These are phyloP conservation scores for Jasminum sambac DNA, from an alignment of 257 asterid species.

Conservation along the genomic window DNA sequence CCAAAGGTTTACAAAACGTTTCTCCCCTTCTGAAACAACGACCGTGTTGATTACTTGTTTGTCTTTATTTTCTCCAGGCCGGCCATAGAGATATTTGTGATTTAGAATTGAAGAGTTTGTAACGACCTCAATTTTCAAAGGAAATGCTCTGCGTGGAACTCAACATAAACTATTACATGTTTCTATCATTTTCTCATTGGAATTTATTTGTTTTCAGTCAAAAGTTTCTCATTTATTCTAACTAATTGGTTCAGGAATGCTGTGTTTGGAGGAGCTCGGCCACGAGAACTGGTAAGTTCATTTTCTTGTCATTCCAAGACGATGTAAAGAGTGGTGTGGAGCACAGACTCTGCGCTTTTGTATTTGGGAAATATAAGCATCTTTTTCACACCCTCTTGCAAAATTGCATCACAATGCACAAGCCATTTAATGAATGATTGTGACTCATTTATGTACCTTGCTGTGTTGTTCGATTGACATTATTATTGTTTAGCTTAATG, in stretches of 20 bases:
- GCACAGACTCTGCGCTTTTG: not conserved
- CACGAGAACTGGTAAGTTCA: constrained; percentile 75
- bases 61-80: not conserved
- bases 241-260: constrained; percentile 51
- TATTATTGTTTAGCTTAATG: not conserved
- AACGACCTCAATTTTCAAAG: not conserved
- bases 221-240: constrained; percentile 29
- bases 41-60: not conserved
- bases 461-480: constrained; percentile 13
- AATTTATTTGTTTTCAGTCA: constrained; percentile 9
- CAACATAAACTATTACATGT: too few relatives aligned
- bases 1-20: constrained; percentile 48
- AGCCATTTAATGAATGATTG: constrained; percentile 3
- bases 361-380: not conserved
- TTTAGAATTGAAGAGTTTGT: not conserved
- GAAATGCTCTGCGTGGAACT: not conserved
- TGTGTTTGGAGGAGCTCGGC: constrained; percentile 80
- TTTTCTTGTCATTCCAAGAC: constrained; percentile 8
- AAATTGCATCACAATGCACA: constrained; percentile 9
- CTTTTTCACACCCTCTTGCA: not conserved
- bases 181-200: constrained; percentile 12
- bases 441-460: constrained; percentile 15
- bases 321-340: not conserved
- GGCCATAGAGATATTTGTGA: not conserved
- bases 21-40: not conserved